phyloP scores from a whole-genome alignment of 345 rosid species.

The Ceriops decandra region DNA sequence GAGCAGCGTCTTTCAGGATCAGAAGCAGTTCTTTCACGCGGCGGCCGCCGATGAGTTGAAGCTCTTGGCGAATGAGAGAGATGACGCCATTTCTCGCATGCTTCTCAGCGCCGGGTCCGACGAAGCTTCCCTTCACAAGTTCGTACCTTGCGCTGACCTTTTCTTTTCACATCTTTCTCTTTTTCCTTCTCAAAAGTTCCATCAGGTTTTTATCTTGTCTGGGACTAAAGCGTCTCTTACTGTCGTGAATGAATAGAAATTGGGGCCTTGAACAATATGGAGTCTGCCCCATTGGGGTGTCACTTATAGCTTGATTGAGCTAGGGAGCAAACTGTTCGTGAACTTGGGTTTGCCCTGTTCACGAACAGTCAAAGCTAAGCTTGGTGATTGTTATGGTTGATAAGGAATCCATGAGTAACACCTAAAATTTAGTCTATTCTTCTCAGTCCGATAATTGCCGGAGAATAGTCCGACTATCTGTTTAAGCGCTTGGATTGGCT shows the following conservation, averaged over 20 bases:
- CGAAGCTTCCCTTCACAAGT: conserved; percentile 83
- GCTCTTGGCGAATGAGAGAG: conserved; percentile 56
- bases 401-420: not conserved
- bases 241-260: not conserved
- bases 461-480: too few relatives aligned
- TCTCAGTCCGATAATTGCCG: too few relatives aligned
- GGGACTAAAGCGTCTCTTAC: too few relatives aligned
- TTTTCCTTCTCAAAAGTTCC: not conserved
- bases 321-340: not conserved
- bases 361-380: too few relatives aligned
- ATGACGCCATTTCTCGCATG: conserved; percentile 59
- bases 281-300: not conserved
- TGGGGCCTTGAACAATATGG: not conserved
- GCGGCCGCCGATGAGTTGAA: conserved; percentile 79
- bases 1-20: conserved; percentile 69
- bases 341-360: too few relatives aligned
- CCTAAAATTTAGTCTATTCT: too few relatives aligned
- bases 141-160: not conserved
- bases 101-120: conserved; percentile 57
- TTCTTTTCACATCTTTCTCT: not conserved
- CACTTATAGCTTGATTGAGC: not conserved
- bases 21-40: conserved; percentile 62
- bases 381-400: not conserved
- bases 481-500: too few relatives aligned
- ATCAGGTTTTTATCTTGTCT: not conserved